Evolutionary conservation across 805 yeast genomes (phyloP), one percentile per base, ranked within the genome.

Genomic region (Candida berthetii): DNA sequence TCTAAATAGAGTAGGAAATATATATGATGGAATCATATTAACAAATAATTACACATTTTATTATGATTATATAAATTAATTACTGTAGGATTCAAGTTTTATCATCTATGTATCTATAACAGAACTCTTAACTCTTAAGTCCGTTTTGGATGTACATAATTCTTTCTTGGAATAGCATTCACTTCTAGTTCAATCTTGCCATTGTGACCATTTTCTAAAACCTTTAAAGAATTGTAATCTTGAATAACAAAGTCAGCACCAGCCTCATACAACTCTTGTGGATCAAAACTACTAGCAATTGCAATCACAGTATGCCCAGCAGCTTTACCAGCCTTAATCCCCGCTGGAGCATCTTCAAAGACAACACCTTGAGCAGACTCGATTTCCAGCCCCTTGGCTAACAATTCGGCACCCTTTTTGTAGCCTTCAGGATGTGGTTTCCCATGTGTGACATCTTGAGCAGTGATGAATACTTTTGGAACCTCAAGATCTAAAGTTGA

Each of bases 341-440:
- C 95, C 38, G 93, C 90, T 44, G 89, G 91, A 37, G 95, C 95
- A 60, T 86, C 96, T 67, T 86, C 96, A 57, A 86, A 86, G 39
- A 83, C 89, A 35, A 85, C 80, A 24, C 67, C 68, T 52, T 65
- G 69, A 42, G 68, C 64, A 38, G 56, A 47, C 19, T 59, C 55
- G 36, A 65, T 67, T 13, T 14, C 27, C 13, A 20, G 13, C 39
- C 57, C 60, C 54, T 44, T 64, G 19, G 68, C 68, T 42, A 62
- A 55, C 43, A 56, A 64, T 52, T 59, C 56, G 53, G 68, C 63
- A 46, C 86, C 87, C 56, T 67, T 60, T 48, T 74, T 68, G 69
- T 86, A 86, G 41, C 95, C 93, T 68, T 81, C 82, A 35, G 96
- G 95, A 65, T 84, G 75, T 35, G 96, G 96, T 71, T 86, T 86